Conservation (phyloP, 768 basidiomycete genomes). For the Suillus discolor region DNA sequence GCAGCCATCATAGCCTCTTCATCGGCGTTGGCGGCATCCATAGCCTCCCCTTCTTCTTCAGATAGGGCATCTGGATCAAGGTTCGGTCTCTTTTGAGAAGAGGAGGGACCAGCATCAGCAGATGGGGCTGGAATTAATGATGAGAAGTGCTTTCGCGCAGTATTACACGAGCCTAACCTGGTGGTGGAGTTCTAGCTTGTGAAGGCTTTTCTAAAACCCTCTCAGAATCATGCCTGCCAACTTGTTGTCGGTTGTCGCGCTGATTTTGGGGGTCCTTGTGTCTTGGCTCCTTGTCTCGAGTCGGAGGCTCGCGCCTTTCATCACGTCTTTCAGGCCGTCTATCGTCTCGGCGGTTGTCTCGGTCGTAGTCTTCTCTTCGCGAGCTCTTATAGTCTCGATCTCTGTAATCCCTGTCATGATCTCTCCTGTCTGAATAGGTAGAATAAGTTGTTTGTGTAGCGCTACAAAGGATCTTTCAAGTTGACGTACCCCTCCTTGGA, state of each 20-base stretch:
- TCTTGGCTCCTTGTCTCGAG: conserved; percentile 28
- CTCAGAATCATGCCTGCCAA: conserved; percentile 5
- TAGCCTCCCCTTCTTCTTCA: conserved; percentile 52
- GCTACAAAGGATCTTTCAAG: neutral
- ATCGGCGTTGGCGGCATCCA: conserved; percentile 62
- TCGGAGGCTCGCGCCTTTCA: conserved; percentile 30
- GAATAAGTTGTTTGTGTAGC: neutral
- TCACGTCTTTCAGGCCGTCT: conserved; percentile 36
- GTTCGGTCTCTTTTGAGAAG: conserved; percentile 30
- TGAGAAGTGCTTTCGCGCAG: neutral
- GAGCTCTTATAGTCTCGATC: conserved; percentile 42
- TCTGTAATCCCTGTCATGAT: conserved; percentile 35
- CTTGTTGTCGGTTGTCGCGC: conserved; percentile 26
- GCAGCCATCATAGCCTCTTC: conserved; percentile 83
- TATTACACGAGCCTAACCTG: neutral
- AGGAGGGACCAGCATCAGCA: conserved; percentile 6
- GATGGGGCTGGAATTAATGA: neutral
- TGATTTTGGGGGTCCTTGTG: conserved; percentile 25
- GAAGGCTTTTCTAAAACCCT: neutral
- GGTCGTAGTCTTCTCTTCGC: conserved; percentile 34
- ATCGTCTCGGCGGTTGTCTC: conserved; percentile 34
- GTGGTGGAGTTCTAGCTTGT: conserved; percentile 7
- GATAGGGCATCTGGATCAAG: conserved; percentile 45
- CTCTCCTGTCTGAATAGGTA: conserved; percentile 35
- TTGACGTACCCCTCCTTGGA: conserved; percentile 34